Conservation (phyloP, 371 early-diverging fungal species). For the Umbelopsis sp. region DNA sequence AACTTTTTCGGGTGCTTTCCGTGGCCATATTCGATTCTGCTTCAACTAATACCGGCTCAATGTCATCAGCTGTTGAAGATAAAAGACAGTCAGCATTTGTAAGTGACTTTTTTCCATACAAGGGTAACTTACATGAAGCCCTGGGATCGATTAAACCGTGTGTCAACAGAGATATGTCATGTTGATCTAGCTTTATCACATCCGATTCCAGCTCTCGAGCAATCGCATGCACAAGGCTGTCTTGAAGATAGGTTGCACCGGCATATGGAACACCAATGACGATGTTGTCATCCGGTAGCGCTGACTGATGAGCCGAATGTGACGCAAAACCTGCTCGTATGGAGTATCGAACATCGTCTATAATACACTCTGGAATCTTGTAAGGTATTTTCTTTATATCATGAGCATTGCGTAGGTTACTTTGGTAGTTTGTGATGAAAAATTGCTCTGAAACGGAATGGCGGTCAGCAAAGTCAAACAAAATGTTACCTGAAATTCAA, state of each 20-base stretch:
- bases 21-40: conserved; percentile 2
- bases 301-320: conserved; percentile 32
- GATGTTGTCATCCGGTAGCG: conserved; percentile 40
- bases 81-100: neutral
- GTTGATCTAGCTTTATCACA: conserved; percentile 45
- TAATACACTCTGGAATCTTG: conserved; percentile 31
- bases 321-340: conserved; percentile 37
- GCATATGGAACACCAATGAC: conserved; percentile 31
- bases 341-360: conserved; percentile 36
- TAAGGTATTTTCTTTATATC: conserved; percentile 13
- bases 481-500: neutral
- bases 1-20: conserved; percentile 20
- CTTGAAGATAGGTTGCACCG: conserved; percentile 45
- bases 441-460: neutral
- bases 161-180: conserved; percentile 52
- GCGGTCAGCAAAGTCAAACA: neutral
- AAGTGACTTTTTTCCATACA: too few species aligned
- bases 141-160: conserved; percentile 37
- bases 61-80: conserved; percentile 15
- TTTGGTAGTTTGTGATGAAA: conserved; percentile 1
- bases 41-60: neutral
- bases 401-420: neutral
- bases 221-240: conserved; percentile 33
- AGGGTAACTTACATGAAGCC: conserved; percentile 24
- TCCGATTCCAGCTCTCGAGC: conserved; percentile 34